Percentiles rank a stretch among this genome's conserved stretches.
These are phyloP conservation scores for Luzula sylvatica DNA, from an alignment of 176 grass and related monocot species.

Conservation along the genomic window DNA sequence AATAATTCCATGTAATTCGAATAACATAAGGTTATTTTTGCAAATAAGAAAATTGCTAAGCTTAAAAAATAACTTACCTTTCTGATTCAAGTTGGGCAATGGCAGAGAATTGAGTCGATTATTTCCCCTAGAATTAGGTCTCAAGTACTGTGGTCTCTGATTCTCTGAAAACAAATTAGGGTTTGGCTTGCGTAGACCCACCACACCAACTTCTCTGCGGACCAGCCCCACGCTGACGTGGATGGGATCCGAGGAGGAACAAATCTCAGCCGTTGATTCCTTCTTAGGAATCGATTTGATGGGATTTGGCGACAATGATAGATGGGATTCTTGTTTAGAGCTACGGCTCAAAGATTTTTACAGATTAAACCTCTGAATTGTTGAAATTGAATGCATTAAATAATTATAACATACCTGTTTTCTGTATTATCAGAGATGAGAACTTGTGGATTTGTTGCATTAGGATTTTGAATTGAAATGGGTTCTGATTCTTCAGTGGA, in stretches of 20 bases:
- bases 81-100: slow-evolving; percentile 8
- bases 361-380: slow-evolving; percentile 7
- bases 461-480: slow-evolving; percentile 18
- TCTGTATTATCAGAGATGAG: slow-evolving; percentile 16
- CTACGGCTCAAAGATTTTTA: slow-evolving; percentile 43
- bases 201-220: slow-evolving; percentile 64
- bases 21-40: too few species aligned
- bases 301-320: slow-evolving; percentile 8
- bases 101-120: slow-evolving; percentile 7
- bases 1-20: too few species aligned
- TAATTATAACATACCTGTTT: slow-evolving; percentile 38
- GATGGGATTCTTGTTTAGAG: slow-evolving; percentile 35
- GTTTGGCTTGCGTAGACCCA: slow-evolving; percentile 26
- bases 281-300: slow-evolving; percentile 23
- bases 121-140: slow-evolving; percentile 23
- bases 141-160: neutral
- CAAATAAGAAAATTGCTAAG: too few species aligned
- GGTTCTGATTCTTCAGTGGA: slow-evolving; percentile 17
- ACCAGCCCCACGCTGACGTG: slow-evolving; percentile 63
- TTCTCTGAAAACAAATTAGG: slow-evolving; percentile 7
- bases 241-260: slow-evolving; percentile 67
- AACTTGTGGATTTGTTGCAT: slow-evolving; percentile 9
- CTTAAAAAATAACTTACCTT: neutral
- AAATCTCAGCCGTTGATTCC: slow-evolving; percentile 34
- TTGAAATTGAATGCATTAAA: too few species aligned